Base-by-base conservation (phyloP, 2,329 filamentous ascomycete genomes). In the Alternaria alternata region DNA sequence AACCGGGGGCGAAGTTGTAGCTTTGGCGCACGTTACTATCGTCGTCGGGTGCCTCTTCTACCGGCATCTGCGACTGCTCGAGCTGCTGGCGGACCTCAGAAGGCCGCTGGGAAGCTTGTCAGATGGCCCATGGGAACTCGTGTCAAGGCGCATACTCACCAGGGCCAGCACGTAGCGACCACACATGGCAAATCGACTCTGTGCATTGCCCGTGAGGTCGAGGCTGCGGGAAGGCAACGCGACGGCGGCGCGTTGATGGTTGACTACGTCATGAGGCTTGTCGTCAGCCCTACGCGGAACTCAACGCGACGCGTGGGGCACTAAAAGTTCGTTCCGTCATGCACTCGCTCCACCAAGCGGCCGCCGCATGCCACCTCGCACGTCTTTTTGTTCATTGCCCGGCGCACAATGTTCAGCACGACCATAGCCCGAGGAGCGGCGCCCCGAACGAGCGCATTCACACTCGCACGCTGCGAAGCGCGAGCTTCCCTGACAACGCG, bases 1-100 rank as follows among this genome's bases (percentile, higher is more conserved):
- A 91, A 0, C 94, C 91, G 0, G 95, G 95, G 0, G 94, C 93
- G 75, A 99, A 96, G 77, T 98, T 98, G 81, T 96, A 97, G 36
- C 87, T 93, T 73, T 92, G 91, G 38, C 91, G 87, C 34, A 88
- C 81, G 47, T 82, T 86, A 28, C 43, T 36, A 18, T 92, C 87
- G 68, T 96, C 92, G 4, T 86, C 85, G 0, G 92, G 91, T 1
- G 86, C 88, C 57, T 93, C 87, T 58, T 89, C 84, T 3, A 92
- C 88, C 3, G 85, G 86, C 87, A 96, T 91, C 62, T 89, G 84
- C 69, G 93, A 86, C 36, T 93, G 85, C 70, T 91, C 85, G 7
- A 97, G 83, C 75, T 91, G 88, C 56, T 84, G 86, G 53, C 90
- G 89, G 59, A 97, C 85, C 75, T 93, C 90, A 24, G 89, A 90